Evolutionary conservation across 2,329 filamentous ascomycete genomes (phyloP).

Genomic region (Cercospora sp.): DNA sequence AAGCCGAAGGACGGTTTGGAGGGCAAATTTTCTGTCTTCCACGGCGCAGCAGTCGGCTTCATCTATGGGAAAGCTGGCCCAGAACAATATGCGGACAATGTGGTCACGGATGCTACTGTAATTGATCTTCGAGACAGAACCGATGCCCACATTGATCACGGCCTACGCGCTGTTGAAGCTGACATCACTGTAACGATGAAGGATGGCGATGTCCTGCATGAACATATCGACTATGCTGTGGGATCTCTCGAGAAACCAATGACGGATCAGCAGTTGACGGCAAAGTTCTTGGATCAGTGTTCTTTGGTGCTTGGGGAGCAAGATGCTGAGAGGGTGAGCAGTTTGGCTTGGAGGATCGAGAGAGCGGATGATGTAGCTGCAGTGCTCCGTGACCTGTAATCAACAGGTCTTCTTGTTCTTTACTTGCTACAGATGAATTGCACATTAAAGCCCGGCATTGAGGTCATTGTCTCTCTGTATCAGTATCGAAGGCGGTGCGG

Average conservation of each 20-base stretch:
- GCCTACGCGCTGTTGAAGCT: conserved; percentile 47
- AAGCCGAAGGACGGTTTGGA: conserved; percentile 53
- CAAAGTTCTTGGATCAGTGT: conserved; percentile 55
- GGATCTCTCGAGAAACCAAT: conserved; percentile 53
- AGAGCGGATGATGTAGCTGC: conserved; percentile 24
- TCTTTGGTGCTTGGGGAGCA: conserved; percentile 44
- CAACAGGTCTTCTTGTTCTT: background rate
- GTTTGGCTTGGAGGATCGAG: conserved; percentile 28
- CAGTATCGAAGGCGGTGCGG: background rate
- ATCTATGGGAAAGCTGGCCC: conserved; percentile 55
- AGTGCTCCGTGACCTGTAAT: background rate
- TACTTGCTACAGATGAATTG: background rate
- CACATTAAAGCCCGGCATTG: background rate
- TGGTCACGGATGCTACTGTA: conserved; percentile 47
- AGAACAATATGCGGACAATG: conserved; percentile 51
- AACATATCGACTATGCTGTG: conserved; percentile 53
- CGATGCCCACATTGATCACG: conserved; percentile 45
- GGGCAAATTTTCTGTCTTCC: conserved; percentile 58
- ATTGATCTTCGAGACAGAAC: conserved; percentile 49
- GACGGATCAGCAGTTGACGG: conserved; percentile 47
- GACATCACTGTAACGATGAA: conserved; percentile 42
- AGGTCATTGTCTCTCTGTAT: background rate
- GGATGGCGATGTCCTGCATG: conserved; percentile 43
- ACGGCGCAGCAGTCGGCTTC: conserved; percentile 54
- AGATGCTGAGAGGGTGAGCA: conserved; percentile 28